Evolutionary conservation across 2,329 filamentous ascomycete species (phyloP), one percentile per base, ranked within the genome.

Genomic region (Verticillium longisporum): DNA sequence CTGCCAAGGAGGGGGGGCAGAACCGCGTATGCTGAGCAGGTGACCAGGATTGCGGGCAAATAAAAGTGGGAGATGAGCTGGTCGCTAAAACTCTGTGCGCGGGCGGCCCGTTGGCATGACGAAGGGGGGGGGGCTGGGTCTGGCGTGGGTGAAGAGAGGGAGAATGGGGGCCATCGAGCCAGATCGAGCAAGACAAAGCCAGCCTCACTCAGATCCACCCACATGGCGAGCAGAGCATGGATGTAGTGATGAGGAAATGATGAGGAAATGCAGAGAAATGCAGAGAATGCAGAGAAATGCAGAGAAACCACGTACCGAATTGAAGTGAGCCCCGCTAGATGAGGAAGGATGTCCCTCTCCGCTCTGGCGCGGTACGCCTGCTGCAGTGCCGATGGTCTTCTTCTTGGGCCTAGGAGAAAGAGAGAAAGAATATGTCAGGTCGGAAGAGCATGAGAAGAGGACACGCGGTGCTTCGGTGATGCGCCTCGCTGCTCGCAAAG

Each of bases 331-430:
- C 73, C 86, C 85, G 74, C 82, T 85, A 71, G 81, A 80, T 69
- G 83, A 76, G 66, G 87, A 85, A 71, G 83, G 84, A 73, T 80
- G 83, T 67, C 84, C 81, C 74, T 88, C 87, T 73, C 85, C 86
- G 77, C 82, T 82, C 67, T 80, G 76, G 69, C 85, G 84, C 70
- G 88, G 83, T 71, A 90, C 81, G 69, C 88, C 89, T 72, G 87
- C 88, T 67, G 86, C 83, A 66, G 85, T 84, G 67, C 86, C 84
- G 63, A 82, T 81, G 74, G 88, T 89, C 77, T 89, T 91, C 78
- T 93, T 93, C 74, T 88, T 82, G 55, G 90, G 90, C 66, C 90
- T 93, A 71, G 57, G 26, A 66, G 45, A 60, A 53, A 65, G 45
- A 60, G 54, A 65, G 58, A 68, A 59, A 60, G 65, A 61, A 64